Base-by-base conservation (phyloP, 306 rosid genomes). In the Fragaria iinumae region DNA sequence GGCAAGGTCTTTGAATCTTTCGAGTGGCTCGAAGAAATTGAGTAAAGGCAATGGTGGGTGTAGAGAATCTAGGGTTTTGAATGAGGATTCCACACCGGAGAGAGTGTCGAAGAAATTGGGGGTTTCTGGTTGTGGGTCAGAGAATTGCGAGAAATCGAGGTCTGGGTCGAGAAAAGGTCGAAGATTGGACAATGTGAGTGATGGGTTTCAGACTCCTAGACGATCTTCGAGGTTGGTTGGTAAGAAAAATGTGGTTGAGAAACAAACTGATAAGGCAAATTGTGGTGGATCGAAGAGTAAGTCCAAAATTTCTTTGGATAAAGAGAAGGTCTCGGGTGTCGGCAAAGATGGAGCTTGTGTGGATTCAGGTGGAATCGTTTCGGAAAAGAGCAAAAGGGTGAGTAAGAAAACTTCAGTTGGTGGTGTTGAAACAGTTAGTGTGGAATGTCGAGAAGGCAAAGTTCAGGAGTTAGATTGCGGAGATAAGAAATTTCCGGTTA, bases 211-310 rank as follows among this genome's bases (percentile, higher is more conserved):
- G 69, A 65, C 62, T 14, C 73, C 56, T 67, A 75, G 82, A 49
- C 80, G 74, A 53, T 85, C 86, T 23, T 68, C 25, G 79, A 80
- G 69, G 80, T 59, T 72, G 20, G n/a, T 21, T 52, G 57, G 11
- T 69, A 11, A 49, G 74, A 21, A 71, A 72, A 45, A 65, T 52
- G 55, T 44, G 27, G 73, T 32, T n/a, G 47, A 62, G 50, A 23
- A 67, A 14, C 67, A 48, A 5, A 45, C 18, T 68, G 73, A 34
- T 27, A 48, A 14, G 66, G 23, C 23, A 73, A 17, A 18, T 8
- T 38, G 52, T 29, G 53, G 2, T 21, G 62, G 29, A 53, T 57
- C 36, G 48, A 32, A 21, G n/a, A 50, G 45, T 11, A 16, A 12
- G 55, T 49, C 63, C 14, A 21, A 25, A 9, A 0, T 20, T 56